These are phyloP conservation scores for Podospora pseudocomata DNA, from an alignment of 495 filamentous ascomycete genomes.

Conservation along the genomic window DNA sequence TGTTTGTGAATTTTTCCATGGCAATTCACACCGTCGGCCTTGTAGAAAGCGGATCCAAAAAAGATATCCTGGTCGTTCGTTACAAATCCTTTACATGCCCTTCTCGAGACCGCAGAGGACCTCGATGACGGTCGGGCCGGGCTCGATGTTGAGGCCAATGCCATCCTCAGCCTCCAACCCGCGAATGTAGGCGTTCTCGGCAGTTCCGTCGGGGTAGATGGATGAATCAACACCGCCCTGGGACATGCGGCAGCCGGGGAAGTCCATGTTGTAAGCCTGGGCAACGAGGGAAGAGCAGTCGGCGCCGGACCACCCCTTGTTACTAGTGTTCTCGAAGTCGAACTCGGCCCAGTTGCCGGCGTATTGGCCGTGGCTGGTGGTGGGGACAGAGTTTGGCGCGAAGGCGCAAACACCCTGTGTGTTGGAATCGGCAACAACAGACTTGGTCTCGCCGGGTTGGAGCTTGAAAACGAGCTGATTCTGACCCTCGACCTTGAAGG, in stretches of 20 bases:
- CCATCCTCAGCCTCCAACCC: conserved; percentile 37
- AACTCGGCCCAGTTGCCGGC: conserved; percentile 39
- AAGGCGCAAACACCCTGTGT: conserved; percentile 37
- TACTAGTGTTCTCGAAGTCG: conserved; percentile 34
- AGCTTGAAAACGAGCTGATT: conserved; percentile 32
- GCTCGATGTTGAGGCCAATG: conserved; percentile 34
- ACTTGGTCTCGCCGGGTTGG: conserved; percentile 34
- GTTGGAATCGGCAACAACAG: conserved; percentile 32
- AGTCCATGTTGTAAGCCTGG: conserved; percentile 28
- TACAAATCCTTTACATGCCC: background rate
- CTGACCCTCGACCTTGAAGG: conserved; percentile 28
- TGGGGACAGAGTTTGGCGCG: conserved; percentile 22
- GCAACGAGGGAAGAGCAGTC: conserved; percentile 39
- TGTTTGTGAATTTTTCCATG: conserved; percentile 7
- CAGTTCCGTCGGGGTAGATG: conserved; percentile 33
- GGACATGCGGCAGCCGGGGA: conserved; percentile 37
- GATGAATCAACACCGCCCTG: conserved; percentile 31
- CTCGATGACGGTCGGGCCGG: conserved; percentile 19
- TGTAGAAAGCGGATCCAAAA: conserved; percentile 17
- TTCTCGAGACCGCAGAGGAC: conserved; percentile 28
- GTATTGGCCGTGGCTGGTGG: conserved; percentile 27
- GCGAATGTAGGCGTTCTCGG: conserved; percentile 35
- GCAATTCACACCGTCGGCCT: conserved; percentile 20
- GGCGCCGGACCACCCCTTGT: conserved; percentile 38
- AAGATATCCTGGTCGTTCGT: background rate